phyloP scores from a whole-genome alignment of 768 basidiomycete genomes.

The Amanita thiersii region DNA sequence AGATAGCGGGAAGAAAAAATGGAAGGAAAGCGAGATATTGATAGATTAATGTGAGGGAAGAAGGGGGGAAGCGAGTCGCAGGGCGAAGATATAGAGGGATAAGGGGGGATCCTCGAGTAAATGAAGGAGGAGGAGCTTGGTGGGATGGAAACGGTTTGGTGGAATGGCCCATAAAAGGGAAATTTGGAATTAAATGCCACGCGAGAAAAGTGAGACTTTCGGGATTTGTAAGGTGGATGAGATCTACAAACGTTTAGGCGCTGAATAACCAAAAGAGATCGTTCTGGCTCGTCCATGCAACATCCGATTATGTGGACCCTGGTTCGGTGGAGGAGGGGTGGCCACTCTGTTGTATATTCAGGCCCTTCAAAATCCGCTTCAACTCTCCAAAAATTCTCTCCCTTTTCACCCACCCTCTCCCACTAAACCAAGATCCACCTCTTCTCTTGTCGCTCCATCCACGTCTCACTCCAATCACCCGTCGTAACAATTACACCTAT shows the following conservation, averaged over 20 bases:
- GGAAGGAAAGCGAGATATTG: background rate
- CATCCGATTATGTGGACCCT: conserved; percentile 14
- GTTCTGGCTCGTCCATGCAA: conserved; percentile 6
- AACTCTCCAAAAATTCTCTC: background rate
- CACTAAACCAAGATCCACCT: conserved; percentile 4
- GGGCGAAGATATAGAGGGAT: background rate
- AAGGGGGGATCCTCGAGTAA: background rate
- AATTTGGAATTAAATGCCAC: conserved; percentile 6
- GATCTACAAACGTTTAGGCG: conserved; percentile 14
- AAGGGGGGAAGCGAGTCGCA: background rate
- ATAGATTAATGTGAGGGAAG: background rate
- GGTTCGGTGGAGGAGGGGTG: conserved; percentile 4
- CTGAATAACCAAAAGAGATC: conserved; percentile 2
- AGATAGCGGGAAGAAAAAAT: background rate
- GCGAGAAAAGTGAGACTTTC: conserved; percentile 4
- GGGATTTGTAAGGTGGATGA: conserved; percentile 4
- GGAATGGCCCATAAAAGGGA: background rate
- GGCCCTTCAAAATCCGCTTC: background rate
- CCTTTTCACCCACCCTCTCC: background rate
- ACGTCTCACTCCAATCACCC: conserved; percentile 4
- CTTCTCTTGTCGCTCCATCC: conserved; percentile 6
- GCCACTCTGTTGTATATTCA: background rate
- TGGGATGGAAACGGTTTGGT: background rate
- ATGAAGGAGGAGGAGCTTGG: background rate
- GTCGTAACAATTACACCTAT: conserved; percentile 2